phyloP scores from a whole-genome alignment of 129 eudicot genomes.

The Flaveria bidentis region DNA sequence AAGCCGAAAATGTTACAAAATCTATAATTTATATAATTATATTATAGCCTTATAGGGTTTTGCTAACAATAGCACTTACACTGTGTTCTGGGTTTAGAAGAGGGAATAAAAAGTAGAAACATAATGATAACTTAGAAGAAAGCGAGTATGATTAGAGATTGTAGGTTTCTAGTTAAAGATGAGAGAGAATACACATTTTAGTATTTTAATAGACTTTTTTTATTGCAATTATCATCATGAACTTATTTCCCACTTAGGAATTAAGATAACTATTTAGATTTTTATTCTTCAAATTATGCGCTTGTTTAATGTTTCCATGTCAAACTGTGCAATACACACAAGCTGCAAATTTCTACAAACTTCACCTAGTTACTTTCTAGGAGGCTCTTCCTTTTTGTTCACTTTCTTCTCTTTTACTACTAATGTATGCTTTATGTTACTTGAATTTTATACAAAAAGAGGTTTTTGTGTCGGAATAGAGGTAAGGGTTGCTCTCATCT shows the following conservation, averaged over 20 bases:
- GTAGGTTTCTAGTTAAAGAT: not conserved
- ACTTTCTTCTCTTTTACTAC: too few relatives aligned
- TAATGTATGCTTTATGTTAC: too few relatives aligned
- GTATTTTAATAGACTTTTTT: not conserved
- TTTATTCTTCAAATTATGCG: not conserved
- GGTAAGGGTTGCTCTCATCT: too few relatives aligned
- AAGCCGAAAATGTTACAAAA: not conserved
- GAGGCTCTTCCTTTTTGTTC: too few relatives aligned
- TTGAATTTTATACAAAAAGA: too few relatives aligned
- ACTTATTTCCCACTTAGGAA: not conserved
- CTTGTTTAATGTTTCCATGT: too few relatives aligned
- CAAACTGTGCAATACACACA: too few relatives aligned
- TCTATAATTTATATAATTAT: not conserved
- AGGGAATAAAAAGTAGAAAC: not conserved
- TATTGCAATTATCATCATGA: not conserved
- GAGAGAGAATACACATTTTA: not conserved
- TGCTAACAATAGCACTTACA: not conserved
- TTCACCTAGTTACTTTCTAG: too few relatives aligned
- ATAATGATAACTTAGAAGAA: not conserved
- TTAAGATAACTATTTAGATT: not conserved
- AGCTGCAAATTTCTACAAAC: too few relatives aligned
- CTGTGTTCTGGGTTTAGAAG: not conserved
- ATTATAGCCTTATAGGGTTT: not conserved
- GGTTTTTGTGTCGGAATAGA: too few relatives aligned
- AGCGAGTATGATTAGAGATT: not conserved